These are phyloP conservation scores for Cyclotella atomus DNA, from an alignment of 108 stramenopile species.

Conservation along the genomic window DNA sequence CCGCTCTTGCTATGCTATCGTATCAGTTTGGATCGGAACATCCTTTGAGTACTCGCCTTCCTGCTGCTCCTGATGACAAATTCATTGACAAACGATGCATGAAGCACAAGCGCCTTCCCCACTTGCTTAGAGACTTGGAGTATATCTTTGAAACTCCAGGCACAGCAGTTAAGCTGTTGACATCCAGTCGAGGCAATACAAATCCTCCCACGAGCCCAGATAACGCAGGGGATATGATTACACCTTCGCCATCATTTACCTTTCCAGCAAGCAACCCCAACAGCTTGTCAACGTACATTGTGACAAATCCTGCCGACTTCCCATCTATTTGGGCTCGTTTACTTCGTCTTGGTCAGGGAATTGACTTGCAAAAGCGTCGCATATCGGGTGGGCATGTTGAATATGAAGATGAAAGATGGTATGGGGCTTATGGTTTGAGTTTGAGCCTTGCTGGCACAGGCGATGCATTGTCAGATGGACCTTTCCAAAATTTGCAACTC, in stretches of 20 bases:
- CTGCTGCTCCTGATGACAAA: slow-evolving; percentile 86
- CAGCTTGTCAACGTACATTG: slow-evolving; percentile 44
- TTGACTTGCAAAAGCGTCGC: slow-evolving; percentile 87
- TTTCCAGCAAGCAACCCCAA: slow-evolving; percentile 6
- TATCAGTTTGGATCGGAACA: slow-evolving; percentile 81
- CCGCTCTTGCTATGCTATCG: slow-evolving; percentile 31
- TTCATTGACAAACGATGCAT: slow-evolving; percentile 88
- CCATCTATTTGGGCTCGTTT: slow-evolving; percentile 75
- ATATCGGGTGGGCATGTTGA: slow-evolving; percentile 89
- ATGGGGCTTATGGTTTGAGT: slow-evolving; percentile 83
- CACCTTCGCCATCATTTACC: slow-evolving; percentile 36
- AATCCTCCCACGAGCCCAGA: slow-evolving; percentile 23
- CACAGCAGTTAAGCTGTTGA: slow-evolving; percentile 74
- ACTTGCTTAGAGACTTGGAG: slow-evolving; percentile 87
- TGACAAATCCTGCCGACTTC: slow-evolving; percentile 71
- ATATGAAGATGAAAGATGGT: slow-evolving; percentile 86
- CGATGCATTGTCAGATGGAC: slow-evolving; percentile 84
- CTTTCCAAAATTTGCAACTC: slow-evolving; percentile 52
- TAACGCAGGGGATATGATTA: slow-evolving; percentile 29
- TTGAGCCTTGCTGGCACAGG: slow-evolving; percentile 83
- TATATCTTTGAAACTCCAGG: slow-evolving; percentile 91
- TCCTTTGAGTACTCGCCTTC: slow-evolving; percentile 70
- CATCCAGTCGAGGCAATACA: slow-evolving; percentile 52
- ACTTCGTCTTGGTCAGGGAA: slow-evolving; percentile 82
- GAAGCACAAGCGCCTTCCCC: slow-evolving; percentile 85